These are phyloP conservation scores for Podila epicladia DNA, from an alignment of 192 early-diverging fungal genomes.

Conservation along the genomic window DNA sequence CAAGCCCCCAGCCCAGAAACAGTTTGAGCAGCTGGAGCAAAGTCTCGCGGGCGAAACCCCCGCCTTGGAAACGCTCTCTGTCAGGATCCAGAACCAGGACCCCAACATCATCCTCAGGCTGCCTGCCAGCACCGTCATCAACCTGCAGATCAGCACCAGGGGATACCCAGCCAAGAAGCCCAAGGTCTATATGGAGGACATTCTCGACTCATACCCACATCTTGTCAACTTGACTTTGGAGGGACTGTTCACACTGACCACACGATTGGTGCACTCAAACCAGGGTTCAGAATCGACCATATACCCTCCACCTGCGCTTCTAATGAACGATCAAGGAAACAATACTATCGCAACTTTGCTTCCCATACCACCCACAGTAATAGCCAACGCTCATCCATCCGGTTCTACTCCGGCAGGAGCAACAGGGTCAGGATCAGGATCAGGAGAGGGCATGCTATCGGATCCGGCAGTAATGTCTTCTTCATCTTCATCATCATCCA, in stretches of 20 bases:
- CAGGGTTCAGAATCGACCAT: too few relatives aligned
- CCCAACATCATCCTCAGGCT: constrained; percentile 26
- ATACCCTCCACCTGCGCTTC: too few relatives aligned
- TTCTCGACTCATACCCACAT: constrained; percentile 26
- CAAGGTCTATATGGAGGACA: constrained; percentile 34
- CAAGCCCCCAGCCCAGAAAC: neutral
- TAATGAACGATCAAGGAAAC: too few relatives aligned
- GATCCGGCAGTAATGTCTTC: neutral
- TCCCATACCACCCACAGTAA: neutral
- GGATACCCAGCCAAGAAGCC: constrained; percentile 26
- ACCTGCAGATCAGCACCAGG: constrained; percentile 28
- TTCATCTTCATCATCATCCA: neutral
- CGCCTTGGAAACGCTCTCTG: constrained; percentile 15
- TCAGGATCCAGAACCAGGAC: constrained; percentile 30
- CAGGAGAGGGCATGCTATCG: neutral
- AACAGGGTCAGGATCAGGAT: neutral
- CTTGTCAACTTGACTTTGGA: constrained; percentile 30
- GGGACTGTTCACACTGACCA: constrained; percentile 23
- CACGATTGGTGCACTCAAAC: neutral
- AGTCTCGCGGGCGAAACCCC: constrained; percentile 18
- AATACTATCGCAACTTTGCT: too few relatives aligned
- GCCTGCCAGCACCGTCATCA: constrained; percentile 16
- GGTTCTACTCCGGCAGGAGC: too few relatives aligned
- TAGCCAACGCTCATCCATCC: too few relatives aligned
- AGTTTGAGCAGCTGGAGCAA: constrained; percentile 21